Evolutionary conservation across 2,329 filamentous ascomycete genomes (phyloP).

Genomic region (Proliferodiscus dingleyae): DNA sequence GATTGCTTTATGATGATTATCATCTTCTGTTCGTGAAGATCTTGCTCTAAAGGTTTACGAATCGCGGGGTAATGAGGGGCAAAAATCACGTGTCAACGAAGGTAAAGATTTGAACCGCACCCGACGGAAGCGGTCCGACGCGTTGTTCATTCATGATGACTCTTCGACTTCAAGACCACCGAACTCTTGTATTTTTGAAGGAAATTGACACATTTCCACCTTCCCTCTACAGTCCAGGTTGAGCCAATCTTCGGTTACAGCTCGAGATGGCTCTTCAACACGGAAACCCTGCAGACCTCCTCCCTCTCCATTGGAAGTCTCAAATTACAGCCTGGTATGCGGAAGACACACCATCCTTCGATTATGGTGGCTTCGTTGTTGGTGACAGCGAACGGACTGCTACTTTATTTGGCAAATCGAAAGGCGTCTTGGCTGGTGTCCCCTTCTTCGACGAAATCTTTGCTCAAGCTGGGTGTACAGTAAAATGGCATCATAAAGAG

Average conservation of each 20-base stretch:
- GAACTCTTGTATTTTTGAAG: background rate
- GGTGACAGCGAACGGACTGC: slow-evolving; percentile 62
- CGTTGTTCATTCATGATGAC: background rate
- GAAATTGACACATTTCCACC: background rate
- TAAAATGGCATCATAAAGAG: slow-evolving; percentile 81
- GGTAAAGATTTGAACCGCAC: no score
- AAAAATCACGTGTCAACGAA: no score
- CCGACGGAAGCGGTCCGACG: background rate
- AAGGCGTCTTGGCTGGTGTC: slow-evolving; percentile 80
- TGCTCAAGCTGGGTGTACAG: slow-evolving; percentile 79
- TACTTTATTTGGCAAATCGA: slow-evolving; percentile 64
- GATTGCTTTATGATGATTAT: no score
- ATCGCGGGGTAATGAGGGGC: no score
- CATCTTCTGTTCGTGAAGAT: no score
- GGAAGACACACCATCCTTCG: slow-evolving; percentile 93
- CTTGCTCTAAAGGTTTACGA: no score
- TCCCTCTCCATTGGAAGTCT: slow-evolving; percentile 80
- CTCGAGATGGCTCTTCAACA: slow-evolving; percentile 34
- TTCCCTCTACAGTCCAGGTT: background rate
- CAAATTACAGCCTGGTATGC: slow-evolving; percentile 81
- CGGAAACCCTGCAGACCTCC: slow-evolving; percentile 64
- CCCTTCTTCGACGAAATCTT: slow-evolving; percentile 97
- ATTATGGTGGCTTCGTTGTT: slow-evolving; percentile 96
- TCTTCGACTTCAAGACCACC: background rate
- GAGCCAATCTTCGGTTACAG: background rate